Evolutionary conservation across 495 filamentous ascomycete species (phyloP).

Genomic region (Recurvomyces mirabilis): DNA sequence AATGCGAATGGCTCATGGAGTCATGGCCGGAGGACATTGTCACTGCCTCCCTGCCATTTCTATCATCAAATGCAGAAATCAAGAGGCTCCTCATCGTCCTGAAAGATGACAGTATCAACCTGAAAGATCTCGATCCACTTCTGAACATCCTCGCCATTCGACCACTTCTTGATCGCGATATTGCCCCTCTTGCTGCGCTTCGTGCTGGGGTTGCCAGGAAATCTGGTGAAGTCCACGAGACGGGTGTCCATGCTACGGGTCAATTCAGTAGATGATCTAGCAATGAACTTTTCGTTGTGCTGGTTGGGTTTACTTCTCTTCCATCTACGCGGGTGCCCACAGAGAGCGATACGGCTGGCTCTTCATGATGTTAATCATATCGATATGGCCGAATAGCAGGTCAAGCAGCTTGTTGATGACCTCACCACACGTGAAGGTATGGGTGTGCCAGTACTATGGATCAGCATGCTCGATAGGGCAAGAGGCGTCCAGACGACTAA

Average conservation of each 20-base stretch:
- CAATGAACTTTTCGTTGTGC: not conserved
- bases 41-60: too few relatives aligned
- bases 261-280: not conserved
- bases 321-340: not conserved
- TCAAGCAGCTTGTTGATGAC: not conserved
- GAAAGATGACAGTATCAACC: not conserved
- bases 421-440: not conserved
- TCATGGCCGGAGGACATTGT: too few relatives aligned
- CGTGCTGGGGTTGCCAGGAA: not conserved
- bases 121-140: constrained; percentile 3
- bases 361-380: not conserved
- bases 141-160: not conserved
- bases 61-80: constrained; percentile 1
- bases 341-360: not conserved
- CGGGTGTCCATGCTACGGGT: not conserved
- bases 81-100: not conserved
- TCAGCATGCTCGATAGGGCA: not conserved
- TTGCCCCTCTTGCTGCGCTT: not conserved
- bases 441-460: not conserved
- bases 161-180: not conserved
- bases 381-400: not conserved
- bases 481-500: not conserved
- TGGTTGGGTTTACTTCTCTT: not conserved
- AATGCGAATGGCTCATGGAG: too few relatives aligned
- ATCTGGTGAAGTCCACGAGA: not conserved